These are phyloP conservation scores for Globisporangium lucens DNA, from an alignment of 352 stramenopile genomes.

Conservation along the genomic window DNA sequence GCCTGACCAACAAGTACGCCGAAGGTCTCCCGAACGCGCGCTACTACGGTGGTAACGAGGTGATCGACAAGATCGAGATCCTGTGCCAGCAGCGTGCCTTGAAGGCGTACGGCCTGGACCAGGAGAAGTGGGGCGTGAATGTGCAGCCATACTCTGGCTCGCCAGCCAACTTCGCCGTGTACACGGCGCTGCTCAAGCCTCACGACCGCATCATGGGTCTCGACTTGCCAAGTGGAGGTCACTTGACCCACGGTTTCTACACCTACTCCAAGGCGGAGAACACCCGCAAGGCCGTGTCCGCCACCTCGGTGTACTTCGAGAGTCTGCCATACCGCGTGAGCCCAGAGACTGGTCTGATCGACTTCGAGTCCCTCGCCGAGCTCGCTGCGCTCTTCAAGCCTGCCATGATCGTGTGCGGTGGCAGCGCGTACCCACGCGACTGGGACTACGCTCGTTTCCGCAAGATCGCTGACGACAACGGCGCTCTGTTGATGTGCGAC, in stretches of 20 bases:
- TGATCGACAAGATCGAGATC: slow-evolving; percentile 96
- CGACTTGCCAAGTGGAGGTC: slow-evolving; percentile 97
- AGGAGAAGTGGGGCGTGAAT: slow-evolving; percentile 97
- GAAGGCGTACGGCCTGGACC: slow-evolving; percentile 91
- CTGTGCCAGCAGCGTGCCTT: slow-evolving; percentile 95
- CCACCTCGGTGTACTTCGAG: slow-evolving; percentile 99
- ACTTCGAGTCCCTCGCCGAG: slow-evolving; percentile 96
- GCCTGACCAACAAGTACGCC: slow-evolving; percentile 99
- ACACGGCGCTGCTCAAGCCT: slow-evolving; percentile 96
- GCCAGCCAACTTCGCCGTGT: slow-evolving; percentile 99
- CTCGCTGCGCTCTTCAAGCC: slow-evolving; percentile 97
- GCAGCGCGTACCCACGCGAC: slow-evolving; percentile 97
- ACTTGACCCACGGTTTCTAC: slow-evolving; percentile 99
- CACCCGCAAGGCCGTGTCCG: slow-evolving; percentile 96
- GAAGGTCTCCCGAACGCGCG: slow-evolving; percentile 93
- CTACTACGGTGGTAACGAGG: slow-evolving; percentile 99
- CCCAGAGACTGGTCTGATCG: slow-evolving; percentile 94
- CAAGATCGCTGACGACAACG: slow-evolving; percentile 98
- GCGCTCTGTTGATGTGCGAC: slow-evolving; percentile 97
- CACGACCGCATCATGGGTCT: slow-evolving; percentile 99
- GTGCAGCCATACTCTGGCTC: slow-evolving; percentile 98
- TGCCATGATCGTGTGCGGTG: slow-evolving; percentile 96
- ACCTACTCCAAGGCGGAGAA: slow-evolving; percentile 97
- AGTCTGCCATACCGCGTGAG: slow-evolving; percentile 96
- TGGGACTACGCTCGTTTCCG: slow-evolving; percentile 98